These are phyloP conservation scores for Aspergillus sclerotioniger DNA, from an alignment of 495 filamentous ascomycete species.

Conservation along the genomic window DNA sequence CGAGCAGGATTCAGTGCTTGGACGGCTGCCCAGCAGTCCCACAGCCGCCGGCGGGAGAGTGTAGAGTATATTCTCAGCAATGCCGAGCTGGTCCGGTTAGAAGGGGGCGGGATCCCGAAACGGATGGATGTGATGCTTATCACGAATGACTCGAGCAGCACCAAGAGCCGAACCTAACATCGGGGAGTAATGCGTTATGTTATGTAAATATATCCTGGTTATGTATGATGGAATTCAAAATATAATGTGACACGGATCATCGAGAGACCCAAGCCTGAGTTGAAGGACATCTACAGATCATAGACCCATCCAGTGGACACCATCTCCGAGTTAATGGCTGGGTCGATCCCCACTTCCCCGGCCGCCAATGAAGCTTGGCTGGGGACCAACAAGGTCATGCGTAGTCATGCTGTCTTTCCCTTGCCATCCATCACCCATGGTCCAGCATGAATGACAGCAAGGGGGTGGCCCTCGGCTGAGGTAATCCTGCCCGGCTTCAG, in stretches of 20 bases:
- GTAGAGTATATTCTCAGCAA: background rate
- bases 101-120: background rate
- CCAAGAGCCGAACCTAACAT: background rate
- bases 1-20: background rate
- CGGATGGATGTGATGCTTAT: background rate
- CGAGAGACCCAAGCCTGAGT: too few relatives aligned
- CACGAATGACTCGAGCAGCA: background rate
- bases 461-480: background rate
- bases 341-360: background rate
- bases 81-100: background rate
- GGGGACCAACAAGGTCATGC: too few relatives aligned
- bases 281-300: too few relatives aligned
- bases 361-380: slow-evolving; percentile 2
- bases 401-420: too few relatives aligned
- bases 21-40: background rate
- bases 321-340: background rate
- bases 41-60: background rate
- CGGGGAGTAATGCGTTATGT: background rate
- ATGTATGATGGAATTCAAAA: too few relatives aligned
- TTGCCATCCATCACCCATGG: background rate
- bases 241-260: too few relatives aligned
- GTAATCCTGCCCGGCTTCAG: background rate
- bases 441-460: too few relatives aligned
- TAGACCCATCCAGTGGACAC: too few relatives aligned
- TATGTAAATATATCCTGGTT: too few relatives aligned